phyloP scores from a whole-genome alignment of 2,329 filamentous ascomycete species.

The Coniochaeta prunicola region DNA sequence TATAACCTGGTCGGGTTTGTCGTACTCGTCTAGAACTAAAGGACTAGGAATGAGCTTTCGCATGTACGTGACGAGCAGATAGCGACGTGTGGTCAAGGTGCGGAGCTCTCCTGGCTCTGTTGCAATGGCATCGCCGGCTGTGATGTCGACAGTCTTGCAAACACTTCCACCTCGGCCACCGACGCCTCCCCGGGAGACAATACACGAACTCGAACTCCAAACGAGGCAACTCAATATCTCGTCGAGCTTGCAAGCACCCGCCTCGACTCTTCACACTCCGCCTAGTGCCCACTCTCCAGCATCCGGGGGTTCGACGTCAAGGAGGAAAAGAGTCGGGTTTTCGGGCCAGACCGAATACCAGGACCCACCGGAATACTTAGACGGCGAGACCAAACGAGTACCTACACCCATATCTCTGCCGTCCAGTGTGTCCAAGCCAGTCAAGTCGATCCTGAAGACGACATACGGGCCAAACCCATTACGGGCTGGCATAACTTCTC shows the following conservation, averaged over 20 bases:
- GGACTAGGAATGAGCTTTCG: neutral
- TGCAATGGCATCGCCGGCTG: slow-evolving; percentile 30
- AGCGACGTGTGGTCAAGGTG: slow-evolving; percentile 3
- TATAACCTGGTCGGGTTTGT: neutral
- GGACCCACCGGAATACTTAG: slow-evolving; percentile 39
- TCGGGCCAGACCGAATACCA: slow-evolving; percentile 49
- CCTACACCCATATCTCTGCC: slow-evolving; percentile 31
- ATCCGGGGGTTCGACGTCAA: slow-evolving; percentile 33
- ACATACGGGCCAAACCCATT: slow-evolving; percentile 41
- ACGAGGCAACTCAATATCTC: slow-evolving; percentile 26
- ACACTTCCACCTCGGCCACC: slow-evolving; percentile 52
- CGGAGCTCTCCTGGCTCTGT: slow-evolving; percentile 2
- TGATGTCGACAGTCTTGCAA: slow-evolving; percentile 37
- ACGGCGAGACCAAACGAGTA: slow-evolving; percentile 30
- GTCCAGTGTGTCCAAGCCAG: slow-evolving; percentile 33
- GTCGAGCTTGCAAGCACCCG: slow-evolving; percentile 30
- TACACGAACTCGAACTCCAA: slow-evolving; percentile 26
- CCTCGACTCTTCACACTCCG: slow-evolving; percentile 41
- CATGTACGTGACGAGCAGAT: neutral
- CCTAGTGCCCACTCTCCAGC: slow-evolving; percentile 39
- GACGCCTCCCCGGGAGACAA: slow-evolving; percentile 57
- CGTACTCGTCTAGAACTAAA: neutral
- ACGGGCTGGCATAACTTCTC: slow-evolving; percentile 36
- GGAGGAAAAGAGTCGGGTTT: slow-evolving; percentile 51
- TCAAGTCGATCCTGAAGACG: slow-evolving; percentile 73